Evolutionary conservation across 805 yeast species (phyloP).

Genomic region (Candida golubevii): DNA sequence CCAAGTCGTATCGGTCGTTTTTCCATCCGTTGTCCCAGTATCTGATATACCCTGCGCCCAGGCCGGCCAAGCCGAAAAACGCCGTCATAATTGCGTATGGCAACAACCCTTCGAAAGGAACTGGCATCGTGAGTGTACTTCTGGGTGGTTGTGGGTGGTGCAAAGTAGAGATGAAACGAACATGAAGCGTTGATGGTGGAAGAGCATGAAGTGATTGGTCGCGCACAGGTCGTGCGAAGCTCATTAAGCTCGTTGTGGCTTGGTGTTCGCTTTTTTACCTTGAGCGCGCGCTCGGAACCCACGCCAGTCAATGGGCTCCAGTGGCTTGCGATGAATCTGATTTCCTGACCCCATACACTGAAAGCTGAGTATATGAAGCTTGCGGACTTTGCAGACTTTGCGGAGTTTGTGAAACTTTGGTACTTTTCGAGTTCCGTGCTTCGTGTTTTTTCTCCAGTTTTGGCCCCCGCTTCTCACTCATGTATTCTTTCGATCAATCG

Average conservation of each 20-base stretch:
- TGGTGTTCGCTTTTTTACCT: too few relatives aligned
- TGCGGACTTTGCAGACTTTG: too few relatives aligned
- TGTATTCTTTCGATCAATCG: too few relatives aligned
- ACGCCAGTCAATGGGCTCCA: too few relatives aligned
- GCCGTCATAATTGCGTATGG: constrained; percentile 45
- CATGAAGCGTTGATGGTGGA: background rate
- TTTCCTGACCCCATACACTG: too few relatives aligned
- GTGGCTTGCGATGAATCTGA: too few relatives aligned
- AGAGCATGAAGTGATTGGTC: constrained; percentile 19
- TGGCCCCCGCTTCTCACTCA: too few relatives aligned
- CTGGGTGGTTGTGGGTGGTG: constrained; percentile 9
- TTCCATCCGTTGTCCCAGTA: constrained; percentile 50
- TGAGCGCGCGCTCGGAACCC: too few relatives aligned
- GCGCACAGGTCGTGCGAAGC: constrained; percentile 14
- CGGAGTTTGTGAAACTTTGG: too few relatives aligned
- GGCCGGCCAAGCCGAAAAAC: constrained; percentile 43
- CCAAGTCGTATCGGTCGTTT: constrained; percentile 42
- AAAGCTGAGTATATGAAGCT: too few relatives aligned
- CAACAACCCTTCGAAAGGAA: constrained; percentile 45
- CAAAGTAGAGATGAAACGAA: constrained; percentile 1
- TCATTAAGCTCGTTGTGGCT: background rate
- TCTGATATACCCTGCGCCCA: constrained; percentile 41
- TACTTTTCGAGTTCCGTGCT: too few relatives aligned
- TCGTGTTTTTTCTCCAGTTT: too few relatives aligned
- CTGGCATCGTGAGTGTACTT: constrained; percentile 30